phyloP scores from a whole-genome alignment of 108 stramenopile genomes.

The Nitzschia putrida region DNA sequence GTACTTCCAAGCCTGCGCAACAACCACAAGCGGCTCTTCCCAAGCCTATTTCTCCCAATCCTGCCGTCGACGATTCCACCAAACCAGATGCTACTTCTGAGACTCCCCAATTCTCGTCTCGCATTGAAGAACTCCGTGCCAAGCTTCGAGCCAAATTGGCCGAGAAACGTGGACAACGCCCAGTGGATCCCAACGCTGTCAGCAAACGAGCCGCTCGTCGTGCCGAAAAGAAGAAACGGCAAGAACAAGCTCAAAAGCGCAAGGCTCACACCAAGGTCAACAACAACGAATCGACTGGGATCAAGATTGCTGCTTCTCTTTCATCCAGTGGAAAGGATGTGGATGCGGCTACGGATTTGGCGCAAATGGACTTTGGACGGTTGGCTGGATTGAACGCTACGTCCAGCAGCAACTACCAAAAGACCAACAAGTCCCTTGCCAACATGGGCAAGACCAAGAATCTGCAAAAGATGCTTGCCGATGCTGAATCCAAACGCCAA shows the following conservation, averaged over 20 bases:
- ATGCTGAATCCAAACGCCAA: slow-evolving; percentile 81
- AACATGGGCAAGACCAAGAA: slow-evolving; percentile 77
- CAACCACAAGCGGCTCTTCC: slow-evolving; percentile 6
- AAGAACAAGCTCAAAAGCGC: slow-evolving; percentile 61
- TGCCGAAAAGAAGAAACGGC: slow-evolving; percentile 70
- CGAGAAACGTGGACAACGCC: slow-evolving; percentile 60
- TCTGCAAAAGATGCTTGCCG: slow-evolving; percentile 76
- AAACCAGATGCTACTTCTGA: too few species aligned
- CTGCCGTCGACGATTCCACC: background rate
- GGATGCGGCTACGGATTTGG: slow-evolving; percentile 53
- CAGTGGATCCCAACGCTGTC: slow-evolving; percentile 48
- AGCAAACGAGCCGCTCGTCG: slow-evolving; percentile 87
- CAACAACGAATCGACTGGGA: slow-evolving; percentile 36
- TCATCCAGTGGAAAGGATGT: slow-evolving; percentile 5
- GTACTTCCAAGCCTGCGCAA: background rate
- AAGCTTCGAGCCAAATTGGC: slow-evolving; percentile 81
- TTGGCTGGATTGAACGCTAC: slow-evolving; percentile 70
- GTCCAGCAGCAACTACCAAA: slow-evolving; percentile 30
- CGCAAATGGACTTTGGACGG: slow-evolving; percentile 74
- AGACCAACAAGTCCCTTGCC: slow-evolving; percentile 70
- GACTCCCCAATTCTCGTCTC: slow-evolving; percentile 33
- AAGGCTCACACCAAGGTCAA: slow-evolving; percentile 33
- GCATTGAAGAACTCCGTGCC: slow-evolving; percentile 81
- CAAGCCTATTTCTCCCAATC: background rate
- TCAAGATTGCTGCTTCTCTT: slow-evolving; percentile 7